These are phyloP conservation scores for Leccinum ponderosum DNA, from an alignment of 1,284 basidiomycete species.

Conservation along the genomic window DNA sequence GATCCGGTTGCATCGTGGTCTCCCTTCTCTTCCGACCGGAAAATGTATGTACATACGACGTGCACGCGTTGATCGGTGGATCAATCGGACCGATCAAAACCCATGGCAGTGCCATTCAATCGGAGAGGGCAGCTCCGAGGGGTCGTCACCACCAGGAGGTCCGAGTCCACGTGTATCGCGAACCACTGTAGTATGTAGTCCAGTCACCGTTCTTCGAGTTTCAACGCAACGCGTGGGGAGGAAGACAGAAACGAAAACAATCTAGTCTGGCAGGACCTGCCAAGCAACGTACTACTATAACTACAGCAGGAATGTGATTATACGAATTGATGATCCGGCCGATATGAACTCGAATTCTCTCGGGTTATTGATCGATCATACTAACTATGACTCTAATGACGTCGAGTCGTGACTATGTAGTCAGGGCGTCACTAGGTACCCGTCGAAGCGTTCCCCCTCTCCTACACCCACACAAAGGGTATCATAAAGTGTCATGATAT, in stretches of 20 bases:
- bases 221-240: not conserved
- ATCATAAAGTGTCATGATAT: not conserved
- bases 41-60: not conserved
- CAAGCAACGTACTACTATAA: not conserved
- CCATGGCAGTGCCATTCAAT: not conserved
- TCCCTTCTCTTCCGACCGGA: not conserved
- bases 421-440: not conserved
- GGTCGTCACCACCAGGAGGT: not conserved
- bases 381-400: not conserved
- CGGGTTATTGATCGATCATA: not conserved
- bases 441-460: not conserved
- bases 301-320: not conserved
- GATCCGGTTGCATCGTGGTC: not conserved
- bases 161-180: not conserved
- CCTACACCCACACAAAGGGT: not conserved
- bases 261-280: not conserved
- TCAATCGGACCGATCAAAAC: not conserved
- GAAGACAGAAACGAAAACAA: not conserved
- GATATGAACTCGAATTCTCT: not conserved
- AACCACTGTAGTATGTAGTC: not conserved
- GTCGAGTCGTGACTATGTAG: not conserved
- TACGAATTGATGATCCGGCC: constrained; percentile 1
- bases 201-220: not conserved
- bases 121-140: not conserved
- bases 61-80: not conserved